These are phyloP conservation scores for Pythium phragmitis DNA, from an alignment of 352 stramenopile species.

Conservation along the genomic window DNA sequence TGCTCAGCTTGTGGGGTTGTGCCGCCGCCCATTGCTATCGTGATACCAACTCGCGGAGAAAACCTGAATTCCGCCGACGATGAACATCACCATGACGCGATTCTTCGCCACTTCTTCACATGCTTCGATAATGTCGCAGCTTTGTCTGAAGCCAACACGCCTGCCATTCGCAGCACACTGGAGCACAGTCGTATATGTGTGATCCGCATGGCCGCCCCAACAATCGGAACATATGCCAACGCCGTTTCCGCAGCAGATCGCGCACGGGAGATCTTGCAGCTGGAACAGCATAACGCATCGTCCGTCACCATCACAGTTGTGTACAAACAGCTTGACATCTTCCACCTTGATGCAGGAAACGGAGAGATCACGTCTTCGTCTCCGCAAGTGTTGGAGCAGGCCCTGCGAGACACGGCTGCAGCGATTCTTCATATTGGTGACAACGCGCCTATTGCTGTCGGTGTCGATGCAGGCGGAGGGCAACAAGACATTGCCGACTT, in stretches of 20 bases:
- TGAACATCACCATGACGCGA: neutral
- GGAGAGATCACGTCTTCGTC: neutral
- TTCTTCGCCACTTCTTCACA: slow-evolving; percentile 12
- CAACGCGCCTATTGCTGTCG: neutral
- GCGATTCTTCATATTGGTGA: slow-evolving; percentile 13
- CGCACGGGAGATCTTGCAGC: neutral
- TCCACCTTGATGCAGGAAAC: neutral
- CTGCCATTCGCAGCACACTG: slow-evolving; percentile 4
- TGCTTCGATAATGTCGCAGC: slow-evolving; percentile 5
- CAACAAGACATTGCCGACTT: slow-evolving; percentile 31
- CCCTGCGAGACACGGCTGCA: slow-evolving; percentile 10
- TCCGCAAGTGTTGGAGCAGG: neutral
- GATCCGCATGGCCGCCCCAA: neutral
- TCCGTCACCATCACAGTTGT: slow-evolving; percentile 7
- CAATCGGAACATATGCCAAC: slow-evolving; percentile 1
- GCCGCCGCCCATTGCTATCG: slow-evolving; percentile 15
- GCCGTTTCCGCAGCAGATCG: neutral
- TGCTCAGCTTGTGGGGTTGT: slow-evolving; percentile 8
- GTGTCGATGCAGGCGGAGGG: neutral
- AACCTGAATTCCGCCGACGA: neutral
- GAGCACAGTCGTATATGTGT: slow-evolving; percentile 12
- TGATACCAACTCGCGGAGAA: neutral
- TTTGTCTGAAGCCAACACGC: neutral
- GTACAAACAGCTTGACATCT: slow-evolving; percentile 10
- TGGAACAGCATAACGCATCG: neutral